Evolutionary conservation across 1,139 yeast genomes (phyloP).

Genomic region (Arxiozyma telluris): DNA sequence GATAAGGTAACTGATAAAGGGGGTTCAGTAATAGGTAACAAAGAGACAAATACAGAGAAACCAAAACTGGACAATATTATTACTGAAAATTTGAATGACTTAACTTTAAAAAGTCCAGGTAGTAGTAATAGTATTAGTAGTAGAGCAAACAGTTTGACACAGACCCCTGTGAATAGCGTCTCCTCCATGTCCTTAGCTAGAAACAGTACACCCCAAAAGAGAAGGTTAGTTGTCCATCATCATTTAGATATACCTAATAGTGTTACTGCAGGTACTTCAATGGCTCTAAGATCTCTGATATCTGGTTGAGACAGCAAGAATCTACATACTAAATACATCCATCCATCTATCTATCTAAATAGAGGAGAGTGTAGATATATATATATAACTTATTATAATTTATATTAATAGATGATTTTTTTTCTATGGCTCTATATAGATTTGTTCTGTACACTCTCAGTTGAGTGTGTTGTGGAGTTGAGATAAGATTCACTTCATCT

Average conservation of each 20-base stretch:
- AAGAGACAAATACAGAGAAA: background rate
- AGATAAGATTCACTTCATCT: no score
- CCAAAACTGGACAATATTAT: background rate
- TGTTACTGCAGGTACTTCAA: constrained; percentile 7
- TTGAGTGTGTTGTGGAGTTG: no score
- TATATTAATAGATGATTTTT: background rate
- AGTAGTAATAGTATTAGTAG: background rate
- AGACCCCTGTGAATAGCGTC: background rate
- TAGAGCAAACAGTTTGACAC: background rate
- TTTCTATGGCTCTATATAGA: no score
- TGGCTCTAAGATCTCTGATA: constrained; percentile 5
- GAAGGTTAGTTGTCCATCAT: constrained; percentile 9
- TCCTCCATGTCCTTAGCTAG: background rate
- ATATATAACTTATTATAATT: no score
- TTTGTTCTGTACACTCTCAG: no score
- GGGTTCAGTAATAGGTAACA: constrained; percentile 8
- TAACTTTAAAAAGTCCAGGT: constrained; percentile 2
- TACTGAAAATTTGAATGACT: constrained; percentile 2
- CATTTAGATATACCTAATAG: constrained; percentile 15
- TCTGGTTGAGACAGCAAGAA: background rate
- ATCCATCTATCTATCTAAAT: background rate
- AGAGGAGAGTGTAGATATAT: background rate
- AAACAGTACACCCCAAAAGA: constrained; percentile 3
- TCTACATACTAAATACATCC: background rate
- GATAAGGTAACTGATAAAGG: background rate